These are phyloP conservation scores for Acmispon strigosus DNA, from an alignment of 306 rosid species.

Conservation along the genomic window DNA sequence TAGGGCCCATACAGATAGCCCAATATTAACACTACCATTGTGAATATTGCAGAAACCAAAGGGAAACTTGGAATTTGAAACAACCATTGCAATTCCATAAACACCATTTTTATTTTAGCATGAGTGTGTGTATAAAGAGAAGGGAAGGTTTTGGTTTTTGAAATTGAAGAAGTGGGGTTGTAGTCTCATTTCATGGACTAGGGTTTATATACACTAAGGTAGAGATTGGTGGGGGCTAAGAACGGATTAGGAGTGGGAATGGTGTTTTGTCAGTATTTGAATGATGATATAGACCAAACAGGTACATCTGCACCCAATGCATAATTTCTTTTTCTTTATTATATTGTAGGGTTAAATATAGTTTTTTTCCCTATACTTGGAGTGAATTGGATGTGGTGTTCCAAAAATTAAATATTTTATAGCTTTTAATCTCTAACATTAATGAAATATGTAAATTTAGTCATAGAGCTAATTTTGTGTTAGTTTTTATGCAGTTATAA, in stretches of 20 bases:
- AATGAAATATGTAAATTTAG: too few relatives aligned
- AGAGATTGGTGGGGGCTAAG: background rate
- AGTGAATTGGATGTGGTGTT: too few relatives aligned
- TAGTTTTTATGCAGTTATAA: too few relatives aligned
- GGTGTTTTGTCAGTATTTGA: constrained; percentile 26
- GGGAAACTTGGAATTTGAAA: background rate
- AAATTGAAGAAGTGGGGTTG: background rate
- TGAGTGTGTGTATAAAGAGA: too few relatives aligned
- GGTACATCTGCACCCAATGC: background rate
- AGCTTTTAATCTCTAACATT: too few relatives aligned
- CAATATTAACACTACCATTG: constrained; percentile 29
- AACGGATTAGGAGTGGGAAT: constrained; percentile 7
- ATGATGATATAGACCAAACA: constrained; percentile 43
- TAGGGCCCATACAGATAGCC: constrained; percentile 60
- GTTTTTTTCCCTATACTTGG: too few relatives aligned
- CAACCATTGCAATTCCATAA: constrained; percentile 22
- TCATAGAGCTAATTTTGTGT: too few relatives aligned
- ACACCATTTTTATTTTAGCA: constrained; percentile 19
- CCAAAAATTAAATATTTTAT: too few relatives aligned
- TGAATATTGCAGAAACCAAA: constrained; percentile 26
- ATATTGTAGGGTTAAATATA: background rate
- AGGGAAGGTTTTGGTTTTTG: background rate
- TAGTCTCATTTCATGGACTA: background rate
- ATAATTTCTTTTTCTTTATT: background rate
- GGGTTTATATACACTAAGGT: constrained; percentile 12